Conservation (phyloP, 345 rosid genomes). For the Citrus sp. region DNA sequence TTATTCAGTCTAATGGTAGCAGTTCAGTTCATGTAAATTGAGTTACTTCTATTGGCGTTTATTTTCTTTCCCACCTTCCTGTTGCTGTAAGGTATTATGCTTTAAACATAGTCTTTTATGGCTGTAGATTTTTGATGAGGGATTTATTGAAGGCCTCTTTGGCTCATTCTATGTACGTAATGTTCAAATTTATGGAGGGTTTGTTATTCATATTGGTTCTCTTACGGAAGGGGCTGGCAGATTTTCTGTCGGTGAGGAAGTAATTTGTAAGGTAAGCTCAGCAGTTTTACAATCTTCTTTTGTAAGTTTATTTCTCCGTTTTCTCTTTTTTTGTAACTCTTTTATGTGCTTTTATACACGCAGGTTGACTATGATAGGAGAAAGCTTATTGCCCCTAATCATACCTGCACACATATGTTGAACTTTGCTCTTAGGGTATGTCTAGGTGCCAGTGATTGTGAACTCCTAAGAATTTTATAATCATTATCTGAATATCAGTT, state of each 20-base stretch:
- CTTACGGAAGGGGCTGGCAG: constrained; percentile 38
- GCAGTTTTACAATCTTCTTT: neutral
- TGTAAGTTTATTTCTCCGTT: constrained; percentile 4
- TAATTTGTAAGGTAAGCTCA: constrained; percentile 66
- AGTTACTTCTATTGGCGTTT: neutral
- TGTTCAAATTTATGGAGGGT: constrained; percentile 92
- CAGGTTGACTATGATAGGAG: constrained; percentile 96
- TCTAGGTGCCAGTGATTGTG: neutral
- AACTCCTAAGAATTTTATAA: neutral
- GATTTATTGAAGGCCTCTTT: constrained; percentile 68
- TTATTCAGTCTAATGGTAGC: neutral
- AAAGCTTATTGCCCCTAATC: constrained; percentile 88
- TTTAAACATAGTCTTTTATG: constrained; percentile 21
- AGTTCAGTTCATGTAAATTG: neutral
- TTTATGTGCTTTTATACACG: constrained; percentile 4
- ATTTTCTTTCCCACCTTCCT: neutral
- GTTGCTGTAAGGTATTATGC: neutral
- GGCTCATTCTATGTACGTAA: constrained; percentile 75
- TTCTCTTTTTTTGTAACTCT: neutral
- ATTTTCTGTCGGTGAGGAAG: constrained; percentile 66
- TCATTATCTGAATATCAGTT: neutral
- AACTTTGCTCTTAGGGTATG: constrained; percentile 91
- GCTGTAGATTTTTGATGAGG: constrained; percentile 77
- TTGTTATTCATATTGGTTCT: constrained; percentile 83
- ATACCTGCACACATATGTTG: constrained; percentile 96